These are phyloP conservation scores for Rhodofomes roseus DNA, from an alignment of 1,284 basidiomycete species.

Conservation along the genomic window DNA sequence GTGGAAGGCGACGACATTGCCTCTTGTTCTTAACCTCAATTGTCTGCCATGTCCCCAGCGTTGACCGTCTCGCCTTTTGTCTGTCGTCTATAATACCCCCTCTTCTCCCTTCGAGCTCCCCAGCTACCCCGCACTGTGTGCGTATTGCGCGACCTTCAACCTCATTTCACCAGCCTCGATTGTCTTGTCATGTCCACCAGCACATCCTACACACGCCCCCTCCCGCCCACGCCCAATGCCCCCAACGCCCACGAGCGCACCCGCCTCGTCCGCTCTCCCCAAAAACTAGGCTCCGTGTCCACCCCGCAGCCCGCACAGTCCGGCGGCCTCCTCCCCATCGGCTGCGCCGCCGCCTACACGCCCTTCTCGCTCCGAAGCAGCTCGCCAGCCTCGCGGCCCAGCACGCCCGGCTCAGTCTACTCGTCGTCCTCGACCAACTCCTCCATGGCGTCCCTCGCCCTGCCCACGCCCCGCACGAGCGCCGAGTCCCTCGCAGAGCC, in stretches of 20 bases:
- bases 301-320: conserved; percentile 48
- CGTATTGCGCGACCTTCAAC: not conserved
- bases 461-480: conserved; percentile 17
- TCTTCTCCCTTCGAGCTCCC: not conserved
- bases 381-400: conserved; percentile 20
- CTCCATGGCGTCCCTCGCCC: conserved; percentile 27
- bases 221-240: conserved; percentile 44
- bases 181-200: not conserved
- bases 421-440: conserved; percentile 27
- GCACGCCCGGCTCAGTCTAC: conserved; percentile 15
- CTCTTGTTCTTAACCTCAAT: not conserved
- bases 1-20: not conserved
- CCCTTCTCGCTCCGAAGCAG: conserved; percentile 25
- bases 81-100: conserved; percentile 1
- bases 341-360: conserved; percentile 8
- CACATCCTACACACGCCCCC: not conserved
- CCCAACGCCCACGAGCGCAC: conserved; percentile 46
- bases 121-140: not conserved
- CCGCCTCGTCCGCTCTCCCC: conserved; percentile 53
- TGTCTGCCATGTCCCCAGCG: not conserved
- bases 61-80: conserved; percentile 1
- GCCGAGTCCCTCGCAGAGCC: conserved; percentile 19
- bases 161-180: not conserved
- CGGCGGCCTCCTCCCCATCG: conserved; percentile 27
- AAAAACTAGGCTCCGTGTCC: conserved; percentile 53